These are phyloP conservation scores for Cerrena zonata DNA, from an alignment of 1,284 basidiomycete genomes.

Conservation along the genomic window DNA sequence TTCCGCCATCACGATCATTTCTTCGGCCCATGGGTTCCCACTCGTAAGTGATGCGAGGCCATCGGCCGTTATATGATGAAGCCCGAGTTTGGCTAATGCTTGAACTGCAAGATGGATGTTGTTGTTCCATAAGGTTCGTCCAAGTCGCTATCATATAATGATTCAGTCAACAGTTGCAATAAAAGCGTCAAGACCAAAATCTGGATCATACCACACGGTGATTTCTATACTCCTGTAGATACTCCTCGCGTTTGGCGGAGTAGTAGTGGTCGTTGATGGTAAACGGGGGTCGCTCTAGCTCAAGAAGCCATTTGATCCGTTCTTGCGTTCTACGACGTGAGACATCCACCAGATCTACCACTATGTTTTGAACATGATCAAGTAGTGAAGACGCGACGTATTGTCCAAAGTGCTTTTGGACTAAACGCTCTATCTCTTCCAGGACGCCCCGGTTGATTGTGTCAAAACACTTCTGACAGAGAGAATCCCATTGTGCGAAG, in stretches of 20 bases:
- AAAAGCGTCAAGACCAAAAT: neutral
- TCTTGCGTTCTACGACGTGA: conserved; percentile 2
- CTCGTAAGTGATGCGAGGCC: conserved; percentile 5
- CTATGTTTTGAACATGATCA: conserved; percentile 3
- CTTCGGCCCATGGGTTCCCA: conserved; percentile 9
- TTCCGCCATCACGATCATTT: conserved; percentile 16
- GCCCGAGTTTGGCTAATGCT: neutral
- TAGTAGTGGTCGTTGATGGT: conserved; percentile 10
- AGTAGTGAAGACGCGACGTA: neutral
- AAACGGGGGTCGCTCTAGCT: conserved; percentile 8
- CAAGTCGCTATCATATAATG: no score
- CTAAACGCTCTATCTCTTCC: neutral
- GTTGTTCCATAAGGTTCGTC: neutral
- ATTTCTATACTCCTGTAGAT: conserved; percentile 3
- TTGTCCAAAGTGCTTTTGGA: conserved; percentile 6
- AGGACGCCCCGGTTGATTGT: neutral
- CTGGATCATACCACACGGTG: neutral
- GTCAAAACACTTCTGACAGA: conserved; percentile 1
- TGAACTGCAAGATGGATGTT: no score
- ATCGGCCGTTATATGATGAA: conserved; percentile 6
- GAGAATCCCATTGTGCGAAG: neutral
- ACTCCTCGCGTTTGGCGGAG: conserved; percentile 6
- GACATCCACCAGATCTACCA: conserved; percentile 8
- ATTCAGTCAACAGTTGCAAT: no score
- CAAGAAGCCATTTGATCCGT: conserved; percentile 6